A percentile compares a stretch with the other conserved stretches of the same genome.
These are phyloP conservation scores for Caloboletus firmus DNA, from an alignment of 1,284 basidiomycete genomes.

Conservation along the genomic window DNA sequence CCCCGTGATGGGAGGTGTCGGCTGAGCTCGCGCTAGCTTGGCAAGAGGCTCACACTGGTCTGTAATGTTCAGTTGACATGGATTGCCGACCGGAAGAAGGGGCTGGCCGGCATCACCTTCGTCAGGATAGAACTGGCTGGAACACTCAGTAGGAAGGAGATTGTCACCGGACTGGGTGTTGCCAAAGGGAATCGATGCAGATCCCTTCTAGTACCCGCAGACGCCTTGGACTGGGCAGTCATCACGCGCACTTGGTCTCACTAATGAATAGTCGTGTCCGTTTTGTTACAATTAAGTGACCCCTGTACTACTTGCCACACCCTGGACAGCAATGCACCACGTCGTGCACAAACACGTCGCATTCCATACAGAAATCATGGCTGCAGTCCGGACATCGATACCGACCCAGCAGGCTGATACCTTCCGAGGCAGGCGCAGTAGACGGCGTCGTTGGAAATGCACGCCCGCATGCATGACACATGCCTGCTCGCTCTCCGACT, in stretches of 20 bases:
- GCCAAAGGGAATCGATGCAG: slow-evolving; percentile 65
- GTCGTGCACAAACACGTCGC: slow-evolving; percentile 74
- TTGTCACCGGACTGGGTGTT: slow-evolving; percentile 42
- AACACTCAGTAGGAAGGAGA: slow-evolving; percentile 61
- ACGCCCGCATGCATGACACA: slow-evolving; percentile 74
- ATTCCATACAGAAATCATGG: slow-evolving; percentile 66
- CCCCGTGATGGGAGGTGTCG: slow-evolving; percentile 55
- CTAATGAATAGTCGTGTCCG: neutral
- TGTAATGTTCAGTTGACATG: slow-evolving; percentile 83
- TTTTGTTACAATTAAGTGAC: neutral
- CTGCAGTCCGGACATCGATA: slow-evolving; percentile 68
- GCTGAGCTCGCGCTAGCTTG: slow-evolving; percentile 50
- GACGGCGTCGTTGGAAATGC: slow-evolving; percentile 50
- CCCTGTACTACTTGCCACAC: slow-evolving; percentile 41
- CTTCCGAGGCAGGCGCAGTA: slow-evolving; percentile 50
- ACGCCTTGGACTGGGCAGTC: slow-evolving; percentile 60
- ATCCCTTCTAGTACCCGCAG: slow-evolving; percentile 66
- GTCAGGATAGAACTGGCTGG: slow-evolving; percentile 75
- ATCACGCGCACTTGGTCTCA: slow-evolving; percentile 29
- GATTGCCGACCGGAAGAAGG: slow-evolving; percentile 58
- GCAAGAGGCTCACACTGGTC: too few species aligned
- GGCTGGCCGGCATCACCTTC: slow-evolving; percentile 73
- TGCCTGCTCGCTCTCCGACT: slow-evolving; percentile 33
- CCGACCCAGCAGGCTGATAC: slow-evolving; percentile 74
- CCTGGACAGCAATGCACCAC: slow-evolving; percentile 74